Base-by-base conservation (phyloP, 257 asterid species). In the Nicotiana obtusifolia region DNA sequence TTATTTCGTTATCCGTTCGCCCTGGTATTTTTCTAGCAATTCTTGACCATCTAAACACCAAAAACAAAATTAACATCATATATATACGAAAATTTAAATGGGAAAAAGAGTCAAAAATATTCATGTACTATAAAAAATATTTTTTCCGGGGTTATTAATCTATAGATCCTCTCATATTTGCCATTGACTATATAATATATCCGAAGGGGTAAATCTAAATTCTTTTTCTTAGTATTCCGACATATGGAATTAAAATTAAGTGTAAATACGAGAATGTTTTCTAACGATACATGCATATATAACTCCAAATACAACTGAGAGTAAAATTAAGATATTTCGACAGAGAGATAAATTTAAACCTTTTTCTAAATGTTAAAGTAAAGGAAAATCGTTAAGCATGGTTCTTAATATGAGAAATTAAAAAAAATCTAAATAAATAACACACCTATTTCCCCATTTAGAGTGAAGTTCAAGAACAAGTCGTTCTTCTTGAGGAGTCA, bases 1-100 rank as follows among this genome's bases (percentile, higher is more conserved):
- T 95, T 80, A 95, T 95, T 85, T 95, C 98, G 71, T 95, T 95
- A 77, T 95, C 99, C 0, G 99, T 95, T 84, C 99, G 93, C 7
- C 99, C 99, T 2, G 99, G 98, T 78, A 95, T 66, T 82, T 92
- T 95, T 22, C 90, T 86, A 3, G 99, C 99, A 81, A 95, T 95
- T 86, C 90, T 92, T 19, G 99, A 95, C 99, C 99, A 95, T 84
- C 99, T 95, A 77, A 84, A 80, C 7, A 67, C 30, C 13, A 35
- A 69, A 28, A 10, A 82, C 28, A 4, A 26, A 10, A 0, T n/a
- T 0, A 17, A 28, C 13, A 56, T 53, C 13, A 31, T n/a, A n/a
- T 30, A 31, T 31, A 24, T n/a, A 22, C 7, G 5, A 1, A 0
- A 47, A 67, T 2, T 47, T 71, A 7, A 22, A 22, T 33, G 2